Conservation (phyloP, 768 basidiomycete genomes). For the Trametes sanguinea region DNA sequence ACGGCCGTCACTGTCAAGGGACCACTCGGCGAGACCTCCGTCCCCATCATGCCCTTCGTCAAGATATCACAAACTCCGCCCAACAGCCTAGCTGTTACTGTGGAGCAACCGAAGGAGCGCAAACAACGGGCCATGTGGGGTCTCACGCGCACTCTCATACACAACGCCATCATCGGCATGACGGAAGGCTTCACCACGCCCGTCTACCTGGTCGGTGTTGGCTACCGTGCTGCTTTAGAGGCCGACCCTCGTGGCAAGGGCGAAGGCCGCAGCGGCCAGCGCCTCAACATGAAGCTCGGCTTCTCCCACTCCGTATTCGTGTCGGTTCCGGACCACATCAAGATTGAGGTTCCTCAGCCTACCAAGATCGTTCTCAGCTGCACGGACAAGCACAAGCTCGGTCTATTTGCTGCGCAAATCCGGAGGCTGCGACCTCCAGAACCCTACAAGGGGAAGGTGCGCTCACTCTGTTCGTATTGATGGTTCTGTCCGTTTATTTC, state of each 20-base stretch:
- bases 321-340: constrained; percentile 80
- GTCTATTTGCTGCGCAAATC: constrained; percentile 86
- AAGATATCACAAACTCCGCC: constrained; percentile 38
- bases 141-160: constrained; percentile 86
- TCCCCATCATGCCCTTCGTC: constrained; percentile 53
- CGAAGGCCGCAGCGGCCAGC: constrained; percentile 59
- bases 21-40: constrained; percentile 52
- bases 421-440: constrained; percentile 87
- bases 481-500: constrained; percentile 11
- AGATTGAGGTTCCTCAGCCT: constrained; percentile 74
- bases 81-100: constrained; percentile 38
- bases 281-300: constrained; percentile 90
- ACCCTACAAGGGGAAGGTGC: constrained; percentile 96
- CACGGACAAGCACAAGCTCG: constrained; percentile 85
- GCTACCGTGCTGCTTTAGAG: constrained; percentile 88
- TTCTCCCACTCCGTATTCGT: constrained; percentile 87
- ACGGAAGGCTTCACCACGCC: constrained; percentile 84
- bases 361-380: constrained; percentile 84
- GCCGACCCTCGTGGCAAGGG: constrained; percentile 64
- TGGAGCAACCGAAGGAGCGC: constrained; percentile 66
- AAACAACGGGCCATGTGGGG: constrained; percentile 93
- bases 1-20: constrained; percentile 56
- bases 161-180: constrained; percentile 89
- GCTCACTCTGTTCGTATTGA: constrained; percentile 31
- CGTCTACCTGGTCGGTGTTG: constrained; percentile 90